Base-by-base conservation (phyloP, 257 asterid genomes). In the Solanum virginianum region DNA sequence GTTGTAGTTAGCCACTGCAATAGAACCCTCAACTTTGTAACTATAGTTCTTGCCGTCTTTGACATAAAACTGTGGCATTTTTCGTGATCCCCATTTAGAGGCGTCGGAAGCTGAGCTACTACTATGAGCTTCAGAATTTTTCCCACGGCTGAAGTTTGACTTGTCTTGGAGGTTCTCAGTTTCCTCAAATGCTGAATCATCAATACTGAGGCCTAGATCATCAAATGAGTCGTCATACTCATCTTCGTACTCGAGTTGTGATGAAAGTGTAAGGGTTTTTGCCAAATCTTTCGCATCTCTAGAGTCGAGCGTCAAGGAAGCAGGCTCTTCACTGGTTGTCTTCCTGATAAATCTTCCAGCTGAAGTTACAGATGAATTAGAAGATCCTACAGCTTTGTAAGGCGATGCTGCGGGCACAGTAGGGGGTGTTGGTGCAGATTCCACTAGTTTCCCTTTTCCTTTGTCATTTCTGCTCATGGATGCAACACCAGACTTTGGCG, bases 221-320 rank as follows among this genome's bases (percentile, higher is more conserved):
- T 97, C 99, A 82, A 95, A 97, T 22, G 99, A 97, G 86, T 95
- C 99, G 15, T 97, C 99, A 82, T 96, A 96, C 92, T 96, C 99
- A 65, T 96, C 99, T 86, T 96, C 99, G 41, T 96, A 96, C 92
- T 96, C 98, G 1, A 93, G 92, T 86, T 94, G 99, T 62, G 93
- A 91, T 36, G 89, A 84, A 80, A 96, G 94, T 39, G 94, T 92
- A 36, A 94, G 91, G n/a, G 96, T 94, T 91, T 92, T 94, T 17
- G 91, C 93, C 88, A 87, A 17, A 71, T 90, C 92, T 79, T 86
- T 86, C 9, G 91, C 92, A 53, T 82, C 88, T 85, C 86, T 91
- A 56, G 90, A 87, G 83, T 96, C 81, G 2, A 95, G 93, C 69
- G 88, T 86, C 88, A 84, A 85, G 26, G 88, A 88, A 69, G 89